A percentile compares a stretch with the other conserved stretches of the same genome.
Conservation (phyloP, 345 rosid species). For the Draba incana region DNA sequence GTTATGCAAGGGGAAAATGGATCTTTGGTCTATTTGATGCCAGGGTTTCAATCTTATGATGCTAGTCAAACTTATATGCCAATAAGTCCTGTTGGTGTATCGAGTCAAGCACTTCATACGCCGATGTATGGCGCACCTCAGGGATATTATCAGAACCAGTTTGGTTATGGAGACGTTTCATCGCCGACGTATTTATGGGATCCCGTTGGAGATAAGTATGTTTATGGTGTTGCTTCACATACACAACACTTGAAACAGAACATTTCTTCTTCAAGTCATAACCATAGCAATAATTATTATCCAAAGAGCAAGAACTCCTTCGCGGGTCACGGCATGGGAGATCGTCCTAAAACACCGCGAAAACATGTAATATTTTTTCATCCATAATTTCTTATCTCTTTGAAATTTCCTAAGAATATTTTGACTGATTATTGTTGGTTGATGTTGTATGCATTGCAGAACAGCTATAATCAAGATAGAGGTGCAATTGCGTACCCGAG, state of each 20-base stretch:
- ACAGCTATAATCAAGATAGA: conserved; percentile 45
- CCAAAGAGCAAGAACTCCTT: conserved; percentile 42
- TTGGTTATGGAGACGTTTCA: conserved; percentile 48
- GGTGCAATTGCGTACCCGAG: conserved; percentile 36
- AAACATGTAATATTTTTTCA: conserved; percentile 36
- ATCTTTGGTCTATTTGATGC: conserved; percentile 50
- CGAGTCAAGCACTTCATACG: conserved; percentile 45
- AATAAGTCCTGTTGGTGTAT: conserved; percentile 37
- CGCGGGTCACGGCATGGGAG: conserved; percentile 40
- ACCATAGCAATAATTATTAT: conserved; percentile 34
- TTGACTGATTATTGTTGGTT: conserved; percentile 9
- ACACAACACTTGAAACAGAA: conserved; percentile 41
- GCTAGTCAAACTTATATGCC: conserved; percentile 44
- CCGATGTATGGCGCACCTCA: conserved; percentile 42
- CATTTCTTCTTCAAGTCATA: conserved; percentile 48
- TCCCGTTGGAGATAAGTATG: conserved; percentile 45
- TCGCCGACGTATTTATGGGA: conserved; percentile 45
- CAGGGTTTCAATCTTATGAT: conserved; percentile 53
- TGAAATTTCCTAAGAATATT: not conserved
- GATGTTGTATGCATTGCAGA: conserved; percentile 31
- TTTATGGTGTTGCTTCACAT: conserved; percentile 41
- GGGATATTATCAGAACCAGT: conserved; percentile 44
- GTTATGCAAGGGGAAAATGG: conserved; percentile 59
- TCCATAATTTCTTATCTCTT: conserved; percentile 12
- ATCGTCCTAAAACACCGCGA: conserved; percentile 47